These are phyloP conservation scores for Dipodascus geniculatus DNA, from an alignment of 805 yeast genomes.

Conservation along the genomic window DNA sequence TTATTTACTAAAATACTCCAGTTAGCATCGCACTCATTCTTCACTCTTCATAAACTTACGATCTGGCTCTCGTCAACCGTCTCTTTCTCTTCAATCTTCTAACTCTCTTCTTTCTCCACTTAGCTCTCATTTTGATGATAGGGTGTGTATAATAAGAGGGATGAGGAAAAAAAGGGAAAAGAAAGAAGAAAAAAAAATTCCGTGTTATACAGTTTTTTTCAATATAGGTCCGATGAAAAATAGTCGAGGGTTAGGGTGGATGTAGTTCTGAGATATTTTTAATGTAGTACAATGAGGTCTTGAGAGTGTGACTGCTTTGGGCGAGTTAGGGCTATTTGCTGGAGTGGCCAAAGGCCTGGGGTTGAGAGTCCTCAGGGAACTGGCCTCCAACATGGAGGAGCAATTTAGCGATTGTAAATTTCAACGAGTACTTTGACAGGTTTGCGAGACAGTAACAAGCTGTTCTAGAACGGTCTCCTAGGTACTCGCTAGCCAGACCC, in stretches of 20 bases:
- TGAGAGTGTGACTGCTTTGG: background rate
- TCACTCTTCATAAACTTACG: constrained; percentile 26
- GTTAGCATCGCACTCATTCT: no score
- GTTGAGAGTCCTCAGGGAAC: background rate
- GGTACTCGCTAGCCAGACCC: background rate
- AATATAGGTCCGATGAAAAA: no score
- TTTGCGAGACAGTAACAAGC: no score
- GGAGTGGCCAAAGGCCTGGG: no score
- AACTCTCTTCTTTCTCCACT: constrained; percentile 99
- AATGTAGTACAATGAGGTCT: background rate
- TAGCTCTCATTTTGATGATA: constrained; percentile 37
- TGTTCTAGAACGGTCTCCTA: background rate
- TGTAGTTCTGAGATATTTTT: background rate
- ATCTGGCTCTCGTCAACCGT: constrained; percentile 99
- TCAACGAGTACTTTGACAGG: background rate
- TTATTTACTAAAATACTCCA: background rate
- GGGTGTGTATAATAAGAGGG: background rate
- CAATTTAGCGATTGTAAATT: background rate
- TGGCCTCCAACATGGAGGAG: background rate
- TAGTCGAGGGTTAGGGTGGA: no score
- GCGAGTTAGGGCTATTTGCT: background rate
- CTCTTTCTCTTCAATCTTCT: constrained; percentile 99
- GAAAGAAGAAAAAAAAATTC: background rate
- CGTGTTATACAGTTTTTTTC: background rate
- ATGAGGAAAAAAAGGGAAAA: background rate